Evolutionary conservation across 768 basidiomycete genomes (phyloP).

Genomic region (Kockovaella imperatae): DNA sequence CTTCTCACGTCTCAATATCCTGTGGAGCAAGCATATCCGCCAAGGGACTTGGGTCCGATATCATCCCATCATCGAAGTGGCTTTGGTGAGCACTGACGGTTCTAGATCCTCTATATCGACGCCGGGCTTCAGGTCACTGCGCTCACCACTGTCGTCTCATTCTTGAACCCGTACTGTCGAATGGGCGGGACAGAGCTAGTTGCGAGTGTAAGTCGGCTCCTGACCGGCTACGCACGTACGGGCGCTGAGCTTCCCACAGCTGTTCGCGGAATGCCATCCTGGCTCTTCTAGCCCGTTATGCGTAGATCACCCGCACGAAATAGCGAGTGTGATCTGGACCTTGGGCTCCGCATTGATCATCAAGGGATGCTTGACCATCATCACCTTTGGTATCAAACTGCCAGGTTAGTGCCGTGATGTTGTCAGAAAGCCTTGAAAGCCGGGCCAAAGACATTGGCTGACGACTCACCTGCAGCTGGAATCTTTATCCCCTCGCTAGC

Average conservation of each 20-base stretch:
- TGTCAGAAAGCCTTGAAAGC: too few species aligned
- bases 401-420: conserved; percentile 31
- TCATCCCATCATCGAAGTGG: conserved; percentile 76
- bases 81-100: conserved; percentile 54
- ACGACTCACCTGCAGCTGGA: conserved; percentile 61
- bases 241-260: conserved; percentile 10
- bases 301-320: conserved; percentile 51
- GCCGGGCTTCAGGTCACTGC: conserved; percentile 53
- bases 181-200: conserved; percentile 96
- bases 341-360: conserved; percentile 71
- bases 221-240: not conserved
- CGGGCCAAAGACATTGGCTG: too few species aligned
- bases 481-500: conserved; percentile 93
- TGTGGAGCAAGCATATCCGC: conserved; percentile 76
- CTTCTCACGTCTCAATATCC: conserved; percentile 73
- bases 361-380: conserved; percentile 69
- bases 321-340: conserved; percentile 56
- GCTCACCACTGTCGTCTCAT: conserved; percentile 67
- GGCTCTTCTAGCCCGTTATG: conserved; percentile 64
- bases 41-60: conserved; percentile 69
- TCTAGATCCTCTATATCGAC: not conserved
- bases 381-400: conserved; percentile 77
- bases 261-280: conserved; percentile 66
- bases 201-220: conserved; percentile 58
- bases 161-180: conserved; percentile 78